These are phyloP conservation scores for Thelephora aurantiotincta DNA, from an alignment of 768 basidiomycete species.

Conservation along the genomic window DNA sequence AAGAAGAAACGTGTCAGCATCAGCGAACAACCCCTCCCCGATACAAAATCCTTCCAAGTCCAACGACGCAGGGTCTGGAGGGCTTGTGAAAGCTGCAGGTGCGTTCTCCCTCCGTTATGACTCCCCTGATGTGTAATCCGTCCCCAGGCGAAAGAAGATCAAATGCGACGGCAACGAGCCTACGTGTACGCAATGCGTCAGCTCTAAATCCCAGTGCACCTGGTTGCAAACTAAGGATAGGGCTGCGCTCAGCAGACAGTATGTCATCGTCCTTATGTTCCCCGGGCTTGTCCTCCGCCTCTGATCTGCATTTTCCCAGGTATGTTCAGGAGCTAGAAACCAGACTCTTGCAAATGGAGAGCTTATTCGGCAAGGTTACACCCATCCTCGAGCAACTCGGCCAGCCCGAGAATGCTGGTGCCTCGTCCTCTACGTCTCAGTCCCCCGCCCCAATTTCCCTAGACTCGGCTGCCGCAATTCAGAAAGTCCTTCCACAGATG, in stretches of 20 bases:
- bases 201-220: slow-evolving; percentile 65
- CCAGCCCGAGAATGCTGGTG: slow-evolving; percentile 16
- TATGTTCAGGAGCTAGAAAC: slow-evolving; percentile 90
- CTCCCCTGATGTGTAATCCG: slow-evolving; percentile 5
- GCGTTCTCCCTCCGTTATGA: slow-evolving; percentile 15
- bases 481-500: slow-evolving; percentile 12
- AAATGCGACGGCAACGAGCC: slow-evolving; percentile 86
- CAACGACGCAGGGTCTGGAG: slow-evolving; percentile 77
- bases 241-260: slow-evolving; percentile 84
- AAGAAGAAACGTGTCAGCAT: slow-evolving; percentile 72
- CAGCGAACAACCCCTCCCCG: slow-evolving; percentile 28
- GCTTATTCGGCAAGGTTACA: slow-evolving; percentile 68
- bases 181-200: slow-evolving; percentile 68
- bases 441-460: slow-evolving; percentile 2
- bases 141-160: slow-evolving; percentile 76
- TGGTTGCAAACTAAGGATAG: slow-evolving; percentile 90
- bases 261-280: slow-evolving; percentile 21
- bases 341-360: slow-evolving; percentile 77
- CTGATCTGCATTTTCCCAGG: slow-evolving; percentile 21
- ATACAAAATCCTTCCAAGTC: slow-evolving; percentile 62
- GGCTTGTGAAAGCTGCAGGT: slow-evolving; percentile 85
- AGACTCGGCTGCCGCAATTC: slow-evolving; percentile 10
- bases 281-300: slow-evolving; percentile 5
- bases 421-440: slow-evolving; percentile 5
- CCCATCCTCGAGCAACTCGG: slow-evolving; percentile 66